Conservation (phyloP, 2,329 filamentous ascomycete species). For the Colletotrichum destructivum region DNA sequence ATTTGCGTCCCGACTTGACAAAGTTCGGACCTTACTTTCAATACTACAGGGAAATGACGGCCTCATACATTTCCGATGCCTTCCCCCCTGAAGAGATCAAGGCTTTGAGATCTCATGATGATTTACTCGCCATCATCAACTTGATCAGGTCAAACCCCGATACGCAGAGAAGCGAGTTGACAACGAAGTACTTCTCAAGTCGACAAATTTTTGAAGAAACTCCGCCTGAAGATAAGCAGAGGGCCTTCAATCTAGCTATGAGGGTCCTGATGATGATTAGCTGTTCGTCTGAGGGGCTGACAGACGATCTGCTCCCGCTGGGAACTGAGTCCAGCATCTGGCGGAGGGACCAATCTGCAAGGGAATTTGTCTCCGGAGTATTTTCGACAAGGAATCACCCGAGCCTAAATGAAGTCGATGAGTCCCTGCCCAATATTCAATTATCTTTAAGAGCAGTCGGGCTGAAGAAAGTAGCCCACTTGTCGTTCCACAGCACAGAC, state of each 20-base stretch:
- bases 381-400: neutral
- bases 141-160: neutral
- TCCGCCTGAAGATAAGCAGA: neutral
- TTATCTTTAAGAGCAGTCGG: neutral
- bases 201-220: neutral
- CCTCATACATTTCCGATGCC: constrained; percentile 3
- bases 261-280: constrained; percentile 1
- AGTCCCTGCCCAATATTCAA: neutral
- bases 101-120: neutral
- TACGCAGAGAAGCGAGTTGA: neutral
- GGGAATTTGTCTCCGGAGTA: neutral
- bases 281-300: neutral
- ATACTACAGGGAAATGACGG: neutral
- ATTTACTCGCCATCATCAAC: neutral
- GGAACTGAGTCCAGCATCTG: neutral
- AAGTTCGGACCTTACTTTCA: constrained; percentile 6
- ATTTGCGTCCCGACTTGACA: neutral
- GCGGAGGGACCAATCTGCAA: neutral
- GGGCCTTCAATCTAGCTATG: constrained; percentile 5
- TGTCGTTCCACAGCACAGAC: neutral
- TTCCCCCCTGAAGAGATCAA: neutral
- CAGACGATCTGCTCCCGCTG: neutral
- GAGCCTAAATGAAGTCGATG: neutral
- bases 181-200: neutral
- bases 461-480: neutral